These are phyloP conservation scores for Colletotrichum noveboracense DNA, from an alignment of 2,329 filamentous ascomycete species.

Conservation along the genomic window DNA sequence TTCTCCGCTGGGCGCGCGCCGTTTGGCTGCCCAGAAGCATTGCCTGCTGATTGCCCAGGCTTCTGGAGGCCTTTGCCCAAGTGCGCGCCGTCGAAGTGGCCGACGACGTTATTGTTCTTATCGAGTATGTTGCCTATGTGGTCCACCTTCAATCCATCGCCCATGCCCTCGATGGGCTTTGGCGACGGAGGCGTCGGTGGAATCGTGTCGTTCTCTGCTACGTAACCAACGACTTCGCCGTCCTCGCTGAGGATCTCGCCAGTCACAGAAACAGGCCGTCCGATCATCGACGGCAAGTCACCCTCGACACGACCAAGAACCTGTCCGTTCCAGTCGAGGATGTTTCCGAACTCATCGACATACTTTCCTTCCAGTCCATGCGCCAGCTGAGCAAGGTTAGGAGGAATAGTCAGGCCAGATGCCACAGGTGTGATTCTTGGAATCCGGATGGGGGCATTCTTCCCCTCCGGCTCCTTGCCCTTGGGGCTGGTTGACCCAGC, in stretches of 20 bases:
- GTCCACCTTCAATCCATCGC: conserved; percentile 47
- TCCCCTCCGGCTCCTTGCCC: background rate
- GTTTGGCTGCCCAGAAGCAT: background rate
- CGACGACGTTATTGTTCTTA: conserved; percentile 48
- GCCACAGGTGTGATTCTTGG: conserved; percentile 46
- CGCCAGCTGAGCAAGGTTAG: conserved; percentile 38
- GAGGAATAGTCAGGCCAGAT: conserved; percentile 31
- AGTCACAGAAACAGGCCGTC: conserved; percentile 47
- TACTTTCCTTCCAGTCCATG: conserved; percentile 50
- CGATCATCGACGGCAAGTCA: conserved; percentile 61
- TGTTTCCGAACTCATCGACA: conserved; percentile 60
- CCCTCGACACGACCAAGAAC: conserved; percentile 58
- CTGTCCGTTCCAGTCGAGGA: conserved; percentile 53
- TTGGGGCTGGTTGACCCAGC: background rate
- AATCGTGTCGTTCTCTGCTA: conserved; percentile 44
- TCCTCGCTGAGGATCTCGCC: conserved; percentile 52
- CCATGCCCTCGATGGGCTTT: conserved; percentile 37
- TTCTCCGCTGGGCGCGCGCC: conserved; percentile 13
- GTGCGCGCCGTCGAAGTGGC: conserved; percentile 44
- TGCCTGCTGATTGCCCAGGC: conserved; percentile 32
- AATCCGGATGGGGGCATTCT: conserved; percentile 35
- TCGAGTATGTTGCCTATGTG: conserved; percentile 52
- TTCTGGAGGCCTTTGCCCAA: conserved; percentile 44
- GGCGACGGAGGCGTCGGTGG: conserved; percentile 25
- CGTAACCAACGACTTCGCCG: conserved; percentile 49